Percentiles rank a stretch among this genome's conserved stretches.
phyloP scores from a whole-genome alignment of 768 basidiomycete genomes.

The Mycena epipterygia region DNA sequence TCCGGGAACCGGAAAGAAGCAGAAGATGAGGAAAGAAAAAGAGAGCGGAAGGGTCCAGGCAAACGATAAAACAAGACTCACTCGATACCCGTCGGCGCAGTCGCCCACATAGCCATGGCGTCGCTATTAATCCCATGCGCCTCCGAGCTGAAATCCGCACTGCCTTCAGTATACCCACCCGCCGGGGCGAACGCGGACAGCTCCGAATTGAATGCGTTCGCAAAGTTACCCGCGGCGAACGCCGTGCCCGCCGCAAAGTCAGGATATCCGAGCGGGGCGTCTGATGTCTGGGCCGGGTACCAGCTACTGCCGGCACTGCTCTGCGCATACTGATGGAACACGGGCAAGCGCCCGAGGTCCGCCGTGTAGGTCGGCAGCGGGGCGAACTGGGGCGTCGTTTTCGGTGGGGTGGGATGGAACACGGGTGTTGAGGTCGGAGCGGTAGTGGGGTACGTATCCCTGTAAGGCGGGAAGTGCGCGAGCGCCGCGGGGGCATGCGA shows the following conservation, averaged over 20 bases:
- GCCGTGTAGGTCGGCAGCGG: slow-evolving; percentile 23
- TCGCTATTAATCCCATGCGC: slow-evolving; percentile 23
- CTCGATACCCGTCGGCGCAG: slow-evolving; percentile 28
- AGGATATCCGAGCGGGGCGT: slow-evolving; percentile 19
- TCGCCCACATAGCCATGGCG: too few relatives aligned
- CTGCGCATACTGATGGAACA: slow-evolving; percentile 19
- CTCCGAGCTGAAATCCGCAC: not conserved
- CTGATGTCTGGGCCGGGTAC: too few relatives aligned
- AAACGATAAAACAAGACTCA: slow-evolving; percentile 5
- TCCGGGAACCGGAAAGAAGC: too few relatives aligned
- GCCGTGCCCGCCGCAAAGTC: slow-evolving; percentile 4
- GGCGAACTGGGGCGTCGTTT: not conserved
- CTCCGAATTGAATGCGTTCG: not conserved
- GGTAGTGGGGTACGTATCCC: not conserved
- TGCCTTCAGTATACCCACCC: too few relatives aligned
- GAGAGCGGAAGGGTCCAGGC: too few relatives aligned
- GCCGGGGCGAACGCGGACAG: not conserved
- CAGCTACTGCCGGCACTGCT: too few relatives aligned
- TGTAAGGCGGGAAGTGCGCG: not conserved
- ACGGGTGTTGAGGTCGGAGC: not conserved
- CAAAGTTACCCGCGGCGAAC: too few relatives aligned
- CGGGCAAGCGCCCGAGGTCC: slow-evolving; percentile 24
- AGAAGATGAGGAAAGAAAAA: too few relatives aligned
- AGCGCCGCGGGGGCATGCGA: too few relatives aligned
- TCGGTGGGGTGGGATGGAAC: not conserved